Base-by-base conservation (phyloP, 2,329 filamentous ascomycete genomes). In the Botrytis deweyae region DNA sequence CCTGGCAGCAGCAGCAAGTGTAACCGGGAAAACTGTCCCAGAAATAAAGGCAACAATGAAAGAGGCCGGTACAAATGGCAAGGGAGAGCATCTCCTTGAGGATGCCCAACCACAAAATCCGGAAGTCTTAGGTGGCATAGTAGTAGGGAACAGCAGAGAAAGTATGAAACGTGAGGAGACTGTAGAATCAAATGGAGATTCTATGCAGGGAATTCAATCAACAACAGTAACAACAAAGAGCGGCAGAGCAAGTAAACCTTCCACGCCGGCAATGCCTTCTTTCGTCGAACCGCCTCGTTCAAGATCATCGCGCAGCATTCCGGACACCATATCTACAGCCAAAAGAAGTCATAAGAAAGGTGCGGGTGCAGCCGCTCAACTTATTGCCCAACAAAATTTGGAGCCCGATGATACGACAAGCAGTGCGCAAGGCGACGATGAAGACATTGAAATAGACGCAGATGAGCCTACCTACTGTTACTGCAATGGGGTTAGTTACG, bases 401-500 rank as follows among this genome's bases (percentile, higher is more conserved):
- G 83, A 85, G 75, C 84, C 86, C 22, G 85, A 86, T 72, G 84
- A 85, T 74, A 81, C 82, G 2, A 83, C 81, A 58, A 84, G 83
- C 72, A 85, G 83, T 76, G 82, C 82, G 72, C 83, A 83, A 59
- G 84, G 83, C 46, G 84, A 86, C 20, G 86, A 85, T 38, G 85
- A 85, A 1, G 90, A 89, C 20, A 89, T 90, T 12, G 89, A 92
- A 52, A 85, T 87, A 55, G 91, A 92, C 75, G 89, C 87, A 6
- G 89, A 92, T 76, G 92, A 95, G 80, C 91, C 90, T 55, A 86
- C 89, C 22, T 95, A 95, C 82, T 94, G 93, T 82, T 93, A 93
- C 83, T 94, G 93, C 81, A 92, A 94, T 78, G 88, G 90, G 66
- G 90, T 94, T 72, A 94, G 92, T 79, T 95, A 94, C 80, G 92